phyloP scores from a whole-genome alignment of 1,284 basidiomycete species.

The Rhodotorula sp. region DNA sequence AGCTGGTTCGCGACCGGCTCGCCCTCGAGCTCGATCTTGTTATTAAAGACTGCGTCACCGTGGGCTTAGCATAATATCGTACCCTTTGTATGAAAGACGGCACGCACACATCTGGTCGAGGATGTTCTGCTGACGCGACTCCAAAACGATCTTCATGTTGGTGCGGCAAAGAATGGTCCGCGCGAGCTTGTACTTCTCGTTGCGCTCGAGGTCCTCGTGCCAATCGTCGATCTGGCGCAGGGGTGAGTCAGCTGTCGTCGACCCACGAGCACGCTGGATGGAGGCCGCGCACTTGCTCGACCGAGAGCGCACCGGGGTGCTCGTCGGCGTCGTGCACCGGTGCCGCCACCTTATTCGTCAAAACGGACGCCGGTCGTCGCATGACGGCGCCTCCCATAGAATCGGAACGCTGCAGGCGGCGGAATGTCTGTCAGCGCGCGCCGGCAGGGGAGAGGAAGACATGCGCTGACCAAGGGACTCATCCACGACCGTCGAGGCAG shows the following conservation, averaged over 20 bases:
- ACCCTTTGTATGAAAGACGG: not conserved
- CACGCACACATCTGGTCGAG: conserved; percentile 14
- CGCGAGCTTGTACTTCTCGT: conserved; percentile 58
- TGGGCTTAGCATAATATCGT: too few relatives aligned
- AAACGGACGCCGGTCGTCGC: too few relatives aligned
- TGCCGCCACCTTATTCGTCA: too few relatives aligned
- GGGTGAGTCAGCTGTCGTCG: too few relatives aligned
- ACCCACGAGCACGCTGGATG: not conserved
- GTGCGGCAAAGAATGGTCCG: conserved; percentile 74
- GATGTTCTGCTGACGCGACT: conserved; percentile 35
- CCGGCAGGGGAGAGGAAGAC: too few relatives aligned
- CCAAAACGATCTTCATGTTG: conserved; percentile 66
- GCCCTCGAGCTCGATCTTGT: conserved; percentile 67
- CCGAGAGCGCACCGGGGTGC: not conserved
- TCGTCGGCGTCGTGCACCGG: too few relatives aligned
- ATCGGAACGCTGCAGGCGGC: too few relatives aligned
- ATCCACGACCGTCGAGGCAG: too few relatives aligned
- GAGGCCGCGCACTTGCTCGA: too few relatives aligned
- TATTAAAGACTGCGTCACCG: conserved; percentile 68
- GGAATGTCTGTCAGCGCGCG: too few relatives aligned
- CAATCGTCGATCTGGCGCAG: conserved; percentile 13
- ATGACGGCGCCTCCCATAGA: too few relatives aligned
- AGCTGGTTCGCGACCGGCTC: conserved; percentile 83
- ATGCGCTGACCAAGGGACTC: too few relatives aligned
- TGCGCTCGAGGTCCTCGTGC: conserved; percentile 21